A percentile compares a stretch with the other conserved stretches of the same genome.
Evolutionary conservation across 2,329 filamentous ascomycete species (phyloP).

Genomic region (Gnomoniopsis smithogilvyi): DNA sequence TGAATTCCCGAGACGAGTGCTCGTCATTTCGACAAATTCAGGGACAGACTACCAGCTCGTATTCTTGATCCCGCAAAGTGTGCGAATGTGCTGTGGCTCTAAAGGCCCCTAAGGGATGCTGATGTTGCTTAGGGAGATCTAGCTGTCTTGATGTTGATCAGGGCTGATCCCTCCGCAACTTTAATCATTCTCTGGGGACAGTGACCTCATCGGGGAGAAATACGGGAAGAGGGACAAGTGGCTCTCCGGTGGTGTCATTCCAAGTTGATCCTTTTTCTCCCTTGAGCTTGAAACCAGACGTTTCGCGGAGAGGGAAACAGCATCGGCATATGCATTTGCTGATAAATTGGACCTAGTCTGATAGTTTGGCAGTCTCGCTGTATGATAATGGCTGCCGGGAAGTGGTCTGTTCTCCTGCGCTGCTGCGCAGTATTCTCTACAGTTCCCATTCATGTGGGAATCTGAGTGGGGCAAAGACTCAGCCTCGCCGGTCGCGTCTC

Average conservation of each 20-base stretch:
- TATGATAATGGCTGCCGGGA: not conserved
- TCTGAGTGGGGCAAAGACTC: not conserved
- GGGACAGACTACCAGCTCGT: not conserved
- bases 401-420: not conserved
- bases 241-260: not conserved
- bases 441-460: not conserved
- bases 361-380: too few relatives aligned
- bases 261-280: too few relatives aligned
- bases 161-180: slow-evolving; percentile 6
- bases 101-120: not conserved
- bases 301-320: too few relatives aligned
- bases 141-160: not conserved
- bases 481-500: not conserved
- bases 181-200: not conserved
- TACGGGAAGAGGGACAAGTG: not conserved
- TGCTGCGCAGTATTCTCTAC: not conserved
- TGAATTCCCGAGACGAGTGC: not conserved
- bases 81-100: not conserved
- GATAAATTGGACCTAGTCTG: not conserved
- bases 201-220: slow-evolving; percentile 1
- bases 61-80: not conserved
- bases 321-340: not conserved
- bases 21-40: not conserved
- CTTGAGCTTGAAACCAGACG: too few relatives aligned
- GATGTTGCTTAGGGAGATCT: not conserved